Evolutionary conservation across 2,329 filamentous ascomycete genomes (phyloP), one percentile per base, ranked within the genome.

Genomic region (Fusarium compactum): DNA sequence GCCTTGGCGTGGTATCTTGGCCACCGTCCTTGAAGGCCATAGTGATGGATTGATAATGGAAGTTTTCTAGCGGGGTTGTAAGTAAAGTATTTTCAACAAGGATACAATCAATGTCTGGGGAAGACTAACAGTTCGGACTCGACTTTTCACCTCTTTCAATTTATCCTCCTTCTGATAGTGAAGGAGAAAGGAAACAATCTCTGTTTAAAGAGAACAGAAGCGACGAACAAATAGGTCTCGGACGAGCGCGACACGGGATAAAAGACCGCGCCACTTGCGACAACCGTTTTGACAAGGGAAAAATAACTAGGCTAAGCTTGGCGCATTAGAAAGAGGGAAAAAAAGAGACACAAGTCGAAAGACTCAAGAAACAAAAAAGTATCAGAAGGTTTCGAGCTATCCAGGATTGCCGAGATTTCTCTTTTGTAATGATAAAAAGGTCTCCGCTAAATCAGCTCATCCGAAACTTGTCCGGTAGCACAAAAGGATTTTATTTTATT

Each of bases 301-400:
- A 57, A 65, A 44, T n/a, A 38, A 64, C 59, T 57, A 70, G 44
- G 29, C 71, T 72, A 52, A 59, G 68, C 68, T 73, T 67, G 70
- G 63, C 67, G 43, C 46, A 56, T 50, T 29, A 29, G 20, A 38
- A 24, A 32, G n/a, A 40, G 38, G 41, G 24, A 38, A 43, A 54
- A 27, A 18, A 38, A 47, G 30, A 45, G 18, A n/a, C 18, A 10
- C 32, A 53, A 25, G 45, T 25, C n/a, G 25, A n/a, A 43, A 27
- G 48, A 61, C 59, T 38, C 18, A 7, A 57, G 20, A 43, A 32
- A 22, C 45, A 62, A 62, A 62, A 62, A 62, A 53, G 29, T n/a
- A 48, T 40, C 48, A 62, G 27, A 44, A 38, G 38, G 29, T 34
- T 38, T 48, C 41, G 44, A 56, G n/a, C 18, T 24, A 41, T 25